Conservation (phyloP, 352 stramenopile species). For the Phytophthora hybrid region DNA sequence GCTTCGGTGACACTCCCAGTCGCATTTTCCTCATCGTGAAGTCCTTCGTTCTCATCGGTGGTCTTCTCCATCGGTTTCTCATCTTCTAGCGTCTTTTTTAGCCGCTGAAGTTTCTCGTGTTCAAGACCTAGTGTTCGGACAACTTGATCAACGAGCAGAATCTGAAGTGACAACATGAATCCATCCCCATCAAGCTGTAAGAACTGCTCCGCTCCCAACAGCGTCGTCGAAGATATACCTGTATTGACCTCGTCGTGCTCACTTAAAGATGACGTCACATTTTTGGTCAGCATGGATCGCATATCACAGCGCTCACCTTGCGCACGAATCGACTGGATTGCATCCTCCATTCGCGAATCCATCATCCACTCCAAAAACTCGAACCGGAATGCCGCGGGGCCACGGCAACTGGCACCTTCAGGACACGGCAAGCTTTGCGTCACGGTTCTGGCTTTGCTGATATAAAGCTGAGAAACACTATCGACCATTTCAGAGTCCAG, state of each 20-base stretch:
- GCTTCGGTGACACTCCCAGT: not conserved
- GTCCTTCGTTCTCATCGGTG: slow-evolving; percentile 2
- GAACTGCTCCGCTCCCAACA: slow-evolving; percentile 61
- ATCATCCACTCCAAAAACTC: slow-evolving; percentile 89
- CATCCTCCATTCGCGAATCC: slow-evolving; percentile 71
- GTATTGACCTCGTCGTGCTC: slow-evolving; percentile 36
- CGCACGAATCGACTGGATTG: slow-evolving; percentile 67
- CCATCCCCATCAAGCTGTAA: slow-evolving; percentile 72
- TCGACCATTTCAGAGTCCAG: slow-evolving; percentile 82
- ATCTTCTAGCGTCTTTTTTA: slow-evolving; percentile 38
- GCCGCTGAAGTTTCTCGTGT: slow-evolving; percentile 51
- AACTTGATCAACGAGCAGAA: slow-evolving; percentile 85
- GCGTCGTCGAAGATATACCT: slow-evolving; percentile 2
- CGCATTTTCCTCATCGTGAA: slow-evolving; percentile 25
- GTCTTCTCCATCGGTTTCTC: slow-evolving; percentile 14
- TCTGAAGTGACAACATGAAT: slow-evolving; percentile 80
- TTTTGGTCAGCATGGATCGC: slow-evolving; percentile 69
- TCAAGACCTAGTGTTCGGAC: slow-evolving; percentile 69
- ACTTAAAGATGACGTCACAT: slow-evolving; percentile 53
- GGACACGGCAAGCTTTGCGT: slow-evolving; percentile 75
- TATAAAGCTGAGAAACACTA: slow-evolving; percentile 78
- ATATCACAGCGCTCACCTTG: slow-evolving; percentile 81
- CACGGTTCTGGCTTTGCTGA: slow-evolving; percentile 75
- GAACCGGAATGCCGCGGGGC: slow-evolving; percentile 74
- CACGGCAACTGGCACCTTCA: slow-evolving; percentile 77